phyloP scores from a whole-genome alignment of 2,329 filamentous ascomycete genomes.

The Amphichorda felina region DNA sequence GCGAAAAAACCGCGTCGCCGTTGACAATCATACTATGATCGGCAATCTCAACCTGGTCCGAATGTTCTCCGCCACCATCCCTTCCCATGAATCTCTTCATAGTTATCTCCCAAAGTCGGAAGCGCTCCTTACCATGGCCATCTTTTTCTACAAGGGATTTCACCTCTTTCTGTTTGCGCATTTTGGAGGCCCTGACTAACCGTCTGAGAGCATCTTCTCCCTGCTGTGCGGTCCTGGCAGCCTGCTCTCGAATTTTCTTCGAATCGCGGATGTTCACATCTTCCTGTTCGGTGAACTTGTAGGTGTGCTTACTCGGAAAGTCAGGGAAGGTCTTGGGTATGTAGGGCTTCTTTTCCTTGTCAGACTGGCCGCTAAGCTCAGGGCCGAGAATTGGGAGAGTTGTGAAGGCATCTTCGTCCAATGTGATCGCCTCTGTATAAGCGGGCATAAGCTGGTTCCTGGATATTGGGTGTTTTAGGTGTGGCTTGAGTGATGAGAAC shows the following conservation, averaged over 20 bases:
- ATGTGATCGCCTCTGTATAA: constrained; percentile 23
- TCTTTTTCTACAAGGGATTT: constrained; percentile 43
- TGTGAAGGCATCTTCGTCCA: constrained; percentile 26
- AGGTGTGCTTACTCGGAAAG: constrained; percentile 54
- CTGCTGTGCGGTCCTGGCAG: constrained; percentile 46
- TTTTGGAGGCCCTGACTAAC: constrained; percentile 49
- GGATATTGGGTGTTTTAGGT: constrained; percentile 40
- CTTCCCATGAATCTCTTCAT: constrained; percentile 42
- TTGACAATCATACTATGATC: constrained; percentile 57
- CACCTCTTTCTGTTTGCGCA: constrained; percentile 52
- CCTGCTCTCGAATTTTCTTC: constrained; percentile 47
- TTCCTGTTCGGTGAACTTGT: constrained; percentile 44
- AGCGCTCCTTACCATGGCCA: constrained; percentile 38
- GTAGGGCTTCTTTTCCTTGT: constrained; percentile 42
- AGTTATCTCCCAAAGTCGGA: constrained; percentile 47
- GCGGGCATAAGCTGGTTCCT: constrained; percentile 22
- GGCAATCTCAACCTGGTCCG: constrained; percentile 37
- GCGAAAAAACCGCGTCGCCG: constrained; percentile 35
- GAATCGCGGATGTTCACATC: constrained; percentile 34
- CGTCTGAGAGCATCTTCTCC: constrained; percentile 49
- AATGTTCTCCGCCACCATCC: constrained; percentile 16
- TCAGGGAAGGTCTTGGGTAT: constrained; percentile 48
- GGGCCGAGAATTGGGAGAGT: constrained; percentile 33
- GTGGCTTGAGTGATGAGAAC: constrained; percentile 38
- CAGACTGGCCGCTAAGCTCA: constrained; percentile 45